These are phyloP conservation scores for Vanrija sp. DNA, from an alignment of 1,284 basidiomycete genomes.

Conservation along the genomic window DNA sequence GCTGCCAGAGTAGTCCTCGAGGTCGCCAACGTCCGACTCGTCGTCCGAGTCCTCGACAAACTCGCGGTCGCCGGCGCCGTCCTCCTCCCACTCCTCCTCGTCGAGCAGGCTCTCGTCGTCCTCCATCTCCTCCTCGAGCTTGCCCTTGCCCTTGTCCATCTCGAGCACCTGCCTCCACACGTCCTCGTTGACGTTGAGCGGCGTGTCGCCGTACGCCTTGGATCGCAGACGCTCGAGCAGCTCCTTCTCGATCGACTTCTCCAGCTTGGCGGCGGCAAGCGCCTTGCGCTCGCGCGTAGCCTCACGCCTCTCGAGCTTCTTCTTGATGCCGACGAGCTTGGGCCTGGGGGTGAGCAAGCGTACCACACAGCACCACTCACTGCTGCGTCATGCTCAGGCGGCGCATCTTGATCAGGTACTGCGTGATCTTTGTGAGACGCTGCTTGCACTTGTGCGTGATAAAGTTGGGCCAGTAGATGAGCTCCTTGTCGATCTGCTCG, in stretches of 20 bases:
- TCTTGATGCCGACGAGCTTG: conserved; percentile 90
- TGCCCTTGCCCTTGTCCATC: conserved; percentile 58
- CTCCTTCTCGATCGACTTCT: conserved; percentile 93
- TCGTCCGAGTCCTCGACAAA: conserved; percentile 73
- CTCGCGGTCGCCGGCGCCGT: conserved; percentile 58
- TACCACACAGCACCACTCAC: conserved; percentile 53
- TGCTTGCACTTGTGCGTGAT: conserved; percentile 99
- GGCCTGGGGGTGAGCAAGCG: conserved; percentile 57
- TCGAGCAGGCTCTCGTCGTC: conserved; percentile 58
- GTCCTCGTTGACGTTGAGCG: conserved; percentile 95
- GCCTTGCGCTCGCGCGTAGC: conserved; percentile 91
- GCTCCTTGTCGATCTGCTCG: conserved; percentile 93
- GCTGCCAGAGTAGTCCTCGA: conserved; percentile 59
- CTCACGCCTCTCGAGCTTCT: conserved; percentile 95
- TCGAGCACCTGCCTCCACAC: conserved; percentile 92
- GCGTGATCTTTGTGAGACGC: conserved; percentile 96
- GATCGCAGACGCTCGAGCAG: conserved; percentile 90
- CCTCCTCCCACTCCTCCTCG: conserved; percentile 54
- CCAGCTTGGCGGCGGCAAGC: conserved; percentile 86
- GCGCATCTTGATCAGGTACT: conserved; percentile 98
- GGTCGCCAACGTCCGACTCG: conserved; percentile 52
- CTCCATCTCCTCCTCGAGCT: conserved; percentile 54
- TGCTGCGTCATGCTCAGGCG: conserved; percentile 82
- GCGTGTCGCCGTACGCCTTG: conserved; percentile 96
- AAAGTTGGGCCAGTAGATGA: conserved; percentile 97